Conservation (phyloP, 208 protist species). For the Vickermania spadyakhi region DNA sequence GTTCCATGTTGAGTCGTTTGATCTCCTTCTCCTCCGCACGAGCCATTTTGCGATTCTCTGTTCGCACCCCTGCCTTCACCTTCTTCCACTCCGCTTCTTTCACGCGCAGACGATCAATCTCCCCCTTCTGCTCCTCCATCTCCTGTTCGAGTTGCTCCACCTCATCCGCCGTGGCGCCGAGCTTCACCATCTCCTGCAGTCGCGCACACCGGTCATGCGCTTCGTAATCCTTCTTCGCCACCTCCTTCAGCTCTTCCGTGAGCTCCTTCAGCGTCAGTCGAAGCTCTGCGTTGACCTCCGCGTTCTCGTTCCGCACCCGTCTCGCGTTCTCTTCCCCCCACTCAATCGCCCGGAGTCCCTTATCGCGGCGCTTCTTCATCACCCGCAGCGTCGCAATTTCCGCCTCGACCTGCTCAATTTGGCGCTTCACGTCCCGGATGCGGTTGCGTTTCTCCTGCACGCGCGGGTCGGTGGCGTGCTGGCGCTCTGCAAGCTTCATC, state of each 20-base stretch:
- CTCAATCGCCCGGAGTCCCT: conserved; percentile 36
- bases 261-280: conserved; percentile 32
- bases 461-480: conserved; percentile 29
- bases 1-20: conserved; percentile 30
- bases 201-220: conserved; percentile 38
- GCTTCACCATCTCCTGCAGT: conserved; percentile 43
- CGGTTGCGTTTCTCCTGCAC: conserved; percentile 62
- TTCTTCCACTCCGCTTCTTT: conserved; percentile 17
- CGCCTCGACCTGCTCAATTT: conserved; percentile 35
- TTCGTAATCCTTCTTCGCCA: conserved; percentile 44
- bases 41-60: conserved; percentile 21
- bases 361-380: conserved; percentile 38
- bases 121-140: conserved; percentile 20
- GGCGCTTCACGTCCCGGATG: conserved; percentile 28
- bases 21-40: conserved; percentile 32
- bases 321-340: conserved; percentile 24
- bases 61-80: conserved; percentile 17
- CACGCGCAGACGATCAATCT: conserved; percentile 11
- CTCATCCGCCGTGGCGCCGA: conserved; percentile 47
- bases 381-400: conserved; percentile 53
- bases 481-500: conserved; percentile 15
- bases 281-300: conserved; percentile 28
- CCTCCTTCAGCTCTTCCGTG: conserved; percentile 28
- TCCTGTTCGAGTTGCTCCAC: conserved; percentile 19
- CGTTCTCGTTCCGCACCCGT: conserved; percentile 30